phyloP scores from a whole-genome alignment of 2,329 filamentous ascomycete species.

The Mycosphaerella sp. region DNA sequence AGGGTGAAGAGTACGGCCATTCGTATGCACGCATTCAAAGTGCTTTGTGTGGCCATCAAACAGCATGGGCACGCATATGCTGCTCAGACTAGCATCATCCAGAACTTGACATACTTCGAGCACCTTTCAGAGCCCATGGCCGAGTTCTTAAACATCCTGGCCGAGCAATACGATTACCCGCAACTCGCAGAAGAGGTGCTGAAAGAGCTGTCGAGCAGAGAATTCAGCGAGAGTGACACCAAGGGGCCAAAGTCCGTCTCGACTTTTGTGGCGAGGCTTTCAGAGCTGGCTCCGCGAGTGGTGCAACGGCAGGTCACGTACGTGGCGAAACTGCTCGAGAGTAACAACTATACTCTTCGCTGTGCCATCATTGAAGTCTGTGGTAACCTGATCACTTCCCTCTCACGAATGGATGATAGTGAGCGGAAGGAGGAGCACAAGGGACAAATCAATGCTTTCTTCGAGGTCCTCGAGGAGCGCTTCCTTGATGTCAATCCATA shows the following conservation, averaged over 20 bases:
- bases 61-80: slow-evolving; percentile 96
- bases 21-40: slow-evolving; percentile 95
- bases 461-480: slow-evolving; percentile 90
- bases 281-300: slow-evolving; percentile 80
- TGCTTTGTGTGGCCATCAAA: slow-evolving; percentile 92
- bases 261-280: slow-evolving; percentile 85
- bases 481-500: slow-evolving; percentile 97
- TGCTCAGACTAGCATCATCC: slow-evolving; percentile 95
- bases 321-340: slow-evolving; percentile 89
- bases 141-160: slow-evolving; percentile 90
- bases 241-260: slow-evolving; percentile 95
- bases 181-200: slow-evolving; percentile 91
- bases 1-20: slow-evolving; percentile 83
- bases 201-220: slow-evolving; percentile 90
- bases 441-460: slow-evolving; percentile 92
- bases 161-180: slow-evolving; percentile 95
- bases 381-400: slow-evolving; percentile 84
- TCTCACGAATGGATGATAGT: slow-evolving; percentile 71
- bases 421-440: slow-evolving; percentile 90
- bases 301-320: slow-evolving; percentile 98
- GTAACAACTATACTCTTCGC: slow-evolving; percentile 91
- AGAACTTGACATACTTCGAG: slow-evolving; percentile 97
- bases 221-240: slow-evolving; percentile 95
- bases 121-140: slow-evolving; percentile 99
- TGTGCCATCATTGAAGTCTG: slow-evolving; percentile 95